These are phyloP conservation scores for Diaporthe citrichinensis DNA, from an alignment of 2,329 filamentous ascomycete genomes.

Conservation along the genomic window DNA sequence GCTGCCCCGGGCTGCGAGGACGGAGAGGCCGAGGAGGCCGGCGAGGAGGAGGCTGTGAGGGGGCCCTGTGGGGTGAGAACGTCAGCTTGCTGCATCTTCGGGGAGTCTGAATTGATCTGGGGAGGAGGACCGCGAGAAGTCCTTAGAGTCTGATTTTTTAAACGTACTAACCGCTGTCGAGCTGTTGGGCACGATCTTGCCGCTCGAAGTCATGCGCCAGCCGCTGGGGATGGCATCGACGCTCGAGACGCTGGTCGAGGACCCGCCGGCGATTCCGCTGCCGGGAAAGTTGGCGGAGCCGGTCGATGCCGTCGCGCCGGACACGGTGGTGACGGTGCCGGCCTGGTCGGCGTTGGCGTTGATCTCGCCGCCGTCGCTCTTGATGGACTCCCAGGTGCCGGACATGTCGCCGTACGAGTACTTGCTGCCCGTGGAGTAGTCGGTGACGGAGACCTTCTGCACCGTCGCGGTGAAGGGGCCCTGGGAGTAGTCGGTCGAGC, in stretches of 20 bases:
- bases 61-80: slow-evolving; percentile 45
- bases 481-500: slow-evolving; percentile 84
- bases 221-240: slow-evolving; percentile 76
- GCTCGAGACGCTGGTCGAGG: slow-evolving; percentile 63
- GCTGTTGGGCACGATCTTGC: slow-evolving; percentile 83
- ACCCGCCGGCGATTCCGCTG: slow-evolving; percentile 74
- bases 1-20: slow-evolving; percentile 48
- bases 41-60: slow-evolving; percentile 65
- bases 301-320: slow-evolving; percentile 75
- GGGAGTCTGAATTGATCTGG: background rate
- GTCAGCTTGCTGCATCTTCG: background rate
- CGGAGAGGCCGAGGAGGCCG: slow-evolving; percentile 60
- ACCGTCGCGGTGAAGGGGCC: slow-evolving; percentile 92
- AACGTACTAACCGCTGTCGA: slow-evolving; percentile 69
- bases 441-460: slow-evolving; percentile 80
- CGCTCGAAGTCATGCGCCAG: slow-evolving; percentile 84
- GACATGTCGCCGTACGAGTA: slow-evolving; percentile 86
- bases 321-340: slow-evolving; percentile 67
- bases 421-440: slow-evolving; percentile 92
- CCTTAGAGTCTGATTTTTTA: background rate
- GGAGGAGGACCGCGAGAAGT: too few species aligned
- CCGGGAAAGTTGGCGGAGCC: slow-evolving; percentile 78
- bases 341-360: slow-evolving; percentile 75
- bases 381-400: slow-evolving; percentile 86
- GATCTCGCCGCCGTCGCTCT: slow-evolving; percentile 82